Percentiles rank a stretch among this genome's conserved stretches.
Conservation (phyloP, 331 rosid species). For the Telfairia occidentalis region DNA sequence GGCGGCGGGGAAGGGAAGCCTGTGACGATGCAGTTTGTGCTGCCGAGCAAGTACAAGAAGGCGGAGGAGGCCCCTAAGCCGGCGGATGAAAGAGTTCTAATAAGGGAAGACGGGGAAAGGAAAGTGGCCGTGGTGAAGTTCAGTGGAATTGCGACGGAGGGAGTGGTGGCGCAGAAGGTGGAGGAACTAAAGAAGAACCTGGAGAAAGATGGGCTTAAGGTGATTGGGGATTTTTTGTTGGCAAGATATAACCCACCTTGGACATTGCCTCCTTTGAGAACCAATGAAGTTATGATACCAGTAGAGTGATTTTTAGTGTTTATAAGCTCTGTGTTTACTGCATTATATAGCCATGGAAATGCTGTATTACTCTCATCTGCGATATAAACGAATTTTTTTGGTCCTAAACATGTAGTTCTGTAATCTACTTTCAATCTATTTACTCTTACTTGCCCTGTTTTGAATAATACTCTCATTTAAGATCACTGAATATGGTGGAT, state of each 20-base stretch:
- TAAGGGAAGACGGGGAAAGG: constrained; percentile 58
- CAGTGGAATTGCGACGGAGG: constrained; percentile 45
- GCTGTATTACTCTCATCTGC: not conserved
- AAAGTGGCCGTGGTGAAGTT: constrained; percentile 68
- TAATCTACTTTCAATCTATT: no score
- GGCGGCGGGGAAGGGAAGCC: constrained; percentile 19
- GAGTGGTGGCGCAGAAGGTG: constrained; percentile 52
- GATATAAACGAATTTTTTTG: no score
- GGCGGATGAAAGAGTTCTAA: constrained; percentile 57
- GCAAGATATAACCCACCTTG: constrained; percentile 88
- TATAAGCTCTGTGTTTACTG: not conserved
- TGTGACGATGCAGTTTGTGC: constrained; percentile 64
- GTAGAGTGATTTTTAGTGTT: constrained; percentile 30
- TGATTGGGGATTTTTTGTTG: constrained; percentile 51
- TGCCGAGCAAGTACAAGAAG: constrained; percentile 46
- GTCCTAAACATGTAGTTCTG: no score
- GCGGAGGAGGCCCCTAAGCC: constrained; percentile 75
- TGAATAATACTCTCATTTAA: not conserved
- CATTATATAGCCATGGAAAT: not conserved
- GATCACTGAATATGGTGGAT: not conserved
- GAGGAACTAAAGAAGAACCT: constrained; percentile 41
- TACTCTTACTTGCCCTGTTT: not conserved
- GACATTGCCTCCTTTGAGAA: constrained; percentile 61
- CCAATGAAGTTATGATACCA: constrained; percentile 82
- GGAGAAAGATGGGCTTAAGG: constrained; percentile 71